These are phyloP conservation scores for Boletus vinaceobasis DNA, from an alignment of 768 basidiomycete species.

Conservation along the genomic window DNA sequence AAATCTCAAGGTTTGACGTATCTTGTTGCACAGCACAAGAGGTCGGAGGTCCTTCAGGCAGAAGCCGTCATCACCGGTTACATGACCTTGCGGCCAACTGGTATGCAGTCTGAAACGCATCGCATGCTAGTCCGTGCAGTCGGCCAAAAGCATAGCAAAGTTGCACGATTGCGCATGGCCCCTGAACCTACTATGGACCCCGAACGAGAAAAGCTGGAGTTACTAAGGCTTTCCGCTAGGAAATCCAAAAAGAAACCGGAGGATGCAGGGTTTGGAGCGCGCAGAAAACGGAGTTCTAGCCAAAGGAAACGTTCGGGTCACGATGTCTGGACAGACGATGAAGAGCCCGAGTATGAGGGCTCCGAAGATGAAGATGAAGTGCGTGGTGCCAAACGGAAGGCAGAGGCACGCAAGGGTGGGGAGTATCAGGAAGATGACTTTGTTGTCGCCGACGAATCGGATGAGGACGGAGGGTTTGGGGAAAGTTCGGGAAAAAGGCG, in stretches of 20 bases:
- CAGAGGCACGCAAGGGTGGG: slow-evolving; percentile 48
- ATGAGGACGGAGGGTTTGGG: slow-evolving; percentile 51
- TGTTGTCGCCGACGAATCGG: slow-evolving; percentile 72
- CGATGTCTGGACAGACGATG: slow-evolving; percentile 67
- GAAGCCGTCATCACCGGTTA: slow-evolving; percentile 81
- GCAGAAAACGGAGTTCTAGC: slow-evolving; percentile 47
- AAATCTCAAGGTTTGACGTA: slow-evolving; percentile 80
- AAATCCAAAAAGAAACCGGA: slow-evolving; percentile 61
- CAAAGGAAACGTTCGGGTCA: slow-evolving; percentile 39
- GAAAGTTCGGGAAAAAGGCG: slow-evolving; percentile 35
- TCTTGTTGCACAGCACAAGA: slow-evolving; percentile 86
- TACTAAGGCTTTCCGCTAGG: slow-evolving; percentile 59
- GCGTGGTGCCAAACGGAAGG: slow-evolving; percentile 42
- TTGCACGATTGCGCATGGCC: slow-evolving; percentile 74
- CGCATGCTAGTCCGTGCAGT: slow-evolving; percentile 84
- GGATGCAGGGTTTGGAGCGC: slow-evolving; percentile 45
- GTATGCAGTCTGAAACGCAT: slow-evolving; percentile 89
- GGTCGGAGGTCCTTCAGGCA: slow-evolving; percentile 80
- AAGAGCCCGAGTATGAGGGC: slow-evolving; percentile 53
- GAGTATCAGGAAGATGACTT: slow-evolving; percentile 88
- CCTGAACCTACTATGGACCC: slow-evolving; percentile 76
- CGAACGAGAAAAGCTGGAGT: slow-evolving; percentile 67
- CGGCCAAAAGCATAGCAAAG: slow-evolving; percentile 79
- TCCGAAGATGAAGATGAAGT: slow-evolving; percentile 61
- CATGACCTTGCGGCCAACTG: slow-evolving; percentile 80